Percentiles rank a stretch among this genome's conserved stretches.
Conservation (phyloP, 495 filamentous ascomycete genomes). For the Platismatia glauca region DNA sequence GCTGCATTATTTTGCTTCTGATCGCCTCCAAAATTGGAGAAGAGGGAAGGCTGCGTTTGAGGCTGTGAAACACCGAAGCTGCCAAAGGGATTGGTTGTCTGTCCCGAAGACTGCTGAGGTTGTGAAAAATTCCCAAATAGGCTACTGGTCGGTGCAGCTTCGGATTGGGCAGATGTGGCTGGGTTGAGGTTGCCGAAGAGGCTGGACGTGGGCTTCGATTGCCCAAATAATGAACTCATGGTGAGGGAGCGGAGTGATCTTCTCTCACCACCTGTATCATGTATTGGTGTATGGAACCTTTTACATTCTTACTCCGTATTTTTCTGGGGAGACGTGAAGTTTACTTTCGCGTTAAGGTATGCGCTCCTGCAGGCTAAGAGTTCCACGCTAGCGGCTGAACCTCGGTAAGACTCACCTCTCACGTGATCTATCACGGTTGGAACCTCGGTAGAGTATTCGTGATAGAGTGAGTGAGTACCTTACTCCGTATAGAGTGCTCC, state of each 20-base stretch:
- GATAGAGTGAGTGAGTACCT: too few species aligned
- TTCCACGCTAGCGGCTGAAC: too few species aligned
- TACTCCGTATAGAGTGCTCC: too few species aligned
- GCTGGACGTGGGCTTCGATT: constrained; percentile 4
- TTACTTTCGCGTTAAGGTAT: neutral
- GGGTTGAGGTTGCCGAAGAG: constrained; percentile 8
- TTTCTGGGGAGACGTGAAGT: neutral
- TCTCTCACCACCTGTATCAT: too few species aligned
- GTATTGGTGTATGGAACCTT: neutral
- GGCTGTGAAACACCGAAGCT: constrained; percentile 14
- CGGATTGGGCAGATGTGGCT: constrained; percentile 11
- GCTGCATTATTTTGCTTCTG: constrained; percentile 24
- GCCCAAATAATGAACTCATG: constrained; percentile 19
- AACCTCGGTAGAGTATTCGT: too few species aligned
- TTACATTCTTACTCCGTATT: neutral
- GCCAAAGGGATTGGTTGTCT: constrained; percentile 18
- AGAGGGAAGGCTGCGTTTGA: constrained; percentile 11
- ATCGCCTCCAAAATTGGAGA: neutral
- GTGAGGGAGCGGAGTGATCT: neutral
- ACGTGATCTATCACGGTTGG: too few species aligned
- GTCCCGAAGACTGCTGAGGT: constrained; percentile 13
- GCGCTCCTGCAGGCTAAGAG: too few species aligned
- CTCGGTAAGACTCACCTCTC: too few species aligned
- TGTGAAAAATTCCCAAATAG: constrained; percentile 20
- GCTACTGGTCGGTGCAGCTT: constrained; percentile 14